These are phyloP conservation scores for Pseudogymnoascus verrucosus DNA, from an alignment of 2,329 filamentous ascomycete species.

Conservation along the genomic window DNA sequence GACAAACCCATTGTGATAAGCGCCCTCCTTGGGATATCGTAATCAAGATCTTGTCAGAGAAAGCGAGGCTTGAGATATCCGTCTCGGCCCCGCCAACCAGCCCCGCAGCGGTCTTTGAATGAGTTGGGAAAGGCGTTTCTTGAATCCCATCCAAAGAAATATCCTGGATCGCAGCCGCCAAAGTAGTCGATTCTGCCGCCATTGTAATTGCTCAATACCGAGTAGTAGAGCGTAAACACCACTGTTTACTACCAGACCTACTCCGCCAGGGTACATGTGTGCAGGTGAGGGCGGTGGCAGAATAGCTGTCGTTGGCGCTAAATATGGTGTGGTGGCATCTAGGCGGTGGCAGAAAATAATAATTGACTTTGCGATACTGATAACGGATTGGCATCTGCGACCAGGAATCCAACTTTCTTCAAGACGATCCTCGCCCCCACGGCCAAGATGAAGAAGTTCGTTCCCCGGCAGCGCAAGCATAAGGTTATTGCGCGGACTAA, in stretches of 20 bases:
- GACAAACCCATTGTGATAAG: conserved; percentile 83
- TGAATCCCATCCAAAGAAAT: conserved; percentile 14
- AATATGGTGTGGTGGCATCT: neutral
- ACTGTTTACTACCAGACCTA: neutral
- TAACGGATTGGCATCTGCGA: conserved; percentile 8
- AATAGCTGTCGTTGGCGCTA: neutral
- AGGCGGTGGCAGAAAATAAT: conserved; percentile 9
- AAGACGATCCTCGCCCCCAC: conserved; percentile 5
- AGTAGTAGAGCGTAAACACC: neutral
- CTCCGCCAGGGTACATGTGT: conserved; percentile 4
- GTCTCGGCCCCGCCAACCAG: conserved; percentile 62
- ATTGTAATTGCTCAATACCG: neutral
- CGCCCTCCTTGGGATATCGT: conserved; percentile 81
- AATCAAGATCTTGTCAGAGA: conserved; percentile 84
- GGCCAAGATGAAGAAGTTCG: conserved; percentile 38
- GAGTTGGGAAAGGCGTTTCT: conserved; percentile 22
- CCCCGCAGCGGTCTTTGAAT: conserved; percentile 39
- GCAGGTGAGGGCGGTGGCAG: conserved; percentile 9
- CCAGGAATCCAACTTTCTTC: neutral
- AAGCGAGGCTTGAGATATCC: conserved; percentile 63
- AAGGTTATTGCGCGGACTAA: conserved; percentile 59
- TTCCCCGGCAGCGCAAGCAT: conserved; percentile 59
- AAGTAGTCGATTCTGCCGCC: neutral
- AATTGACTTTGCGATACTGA: conserved; percentile 7
- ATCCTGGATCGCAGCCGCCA: neutral